Conservation (phyloP, 1,284 basidiomycete genomes). For the Cystobasidium sp. region DNA sequence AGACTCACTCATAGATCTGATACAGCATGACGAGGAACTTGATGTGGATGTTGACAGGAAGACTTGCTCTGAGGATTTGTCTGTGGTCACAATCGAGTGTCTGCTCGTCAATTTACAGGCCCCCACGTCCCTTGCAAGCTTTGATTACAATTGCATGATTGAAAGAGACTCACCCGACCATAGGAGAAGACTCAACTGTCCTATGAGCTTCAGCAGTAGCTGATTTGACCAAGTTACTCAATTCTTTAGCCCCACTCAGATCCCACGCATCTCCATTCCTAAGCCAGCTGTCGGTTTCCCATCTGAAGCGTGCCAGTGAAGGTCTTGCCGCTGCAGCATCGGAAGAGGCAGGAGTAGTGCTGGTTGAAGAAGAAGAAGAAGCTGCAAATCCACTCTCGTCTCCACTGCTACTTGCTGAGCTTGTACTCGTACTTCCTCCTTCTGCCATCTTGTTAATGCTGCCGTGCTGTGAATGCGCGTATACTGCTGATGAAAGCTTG, state of each 20-base stretch:
- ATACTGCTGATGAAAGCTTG: constrained; percentile 25
- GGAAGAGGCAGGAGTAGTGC: constrained; percentile 4
- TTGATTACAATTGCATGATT: neutral
- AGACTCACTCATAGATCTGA: constrained; percentile 74
- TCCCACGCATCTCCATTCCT: constrained; percentile 27
- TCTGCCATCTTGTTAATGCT: neutral
- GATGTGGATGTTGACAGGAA: constrained; percentile 53
- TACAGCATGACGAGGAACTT: constrained; percentile 75
- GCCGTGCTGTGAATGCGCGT: neutral
- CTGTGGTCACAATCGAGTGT: constrained; percentile 15
- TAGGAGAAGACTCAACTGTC: constrained; percentile 36
- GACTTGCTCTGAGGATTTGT: constrained; percentile 41
- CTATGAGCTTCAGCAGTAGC: constrained; percentile 43
- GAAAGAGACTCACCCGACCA: constrained; percentile 31
- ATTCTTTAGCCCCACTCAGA: constrained; percentile 20
- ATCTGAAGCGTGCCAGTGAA: constrained; percentile 4
- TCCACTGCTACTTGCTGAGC: constrained; percentile 14
- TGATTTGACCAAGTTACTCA: constrained; percentile 31
- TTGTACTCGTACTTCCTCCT: neutral
- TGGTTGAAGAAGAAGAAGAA: neutral
- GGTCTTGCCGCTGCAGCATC: neutral
- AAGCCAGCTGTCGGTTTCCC: constrained; percentile 35
- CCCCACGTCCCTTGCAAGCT: too few species aligned
- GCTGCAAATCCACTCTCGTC: neutral
- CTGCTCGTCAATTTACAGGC: too few species aligned